A percentile compares a stretch with the other conserved stretches of the same genome.
Evolutionary conservation across 495 filamentous ascomycete species (phyloP).

Genomic region (Talaromyces trachyspermus): DNA sequence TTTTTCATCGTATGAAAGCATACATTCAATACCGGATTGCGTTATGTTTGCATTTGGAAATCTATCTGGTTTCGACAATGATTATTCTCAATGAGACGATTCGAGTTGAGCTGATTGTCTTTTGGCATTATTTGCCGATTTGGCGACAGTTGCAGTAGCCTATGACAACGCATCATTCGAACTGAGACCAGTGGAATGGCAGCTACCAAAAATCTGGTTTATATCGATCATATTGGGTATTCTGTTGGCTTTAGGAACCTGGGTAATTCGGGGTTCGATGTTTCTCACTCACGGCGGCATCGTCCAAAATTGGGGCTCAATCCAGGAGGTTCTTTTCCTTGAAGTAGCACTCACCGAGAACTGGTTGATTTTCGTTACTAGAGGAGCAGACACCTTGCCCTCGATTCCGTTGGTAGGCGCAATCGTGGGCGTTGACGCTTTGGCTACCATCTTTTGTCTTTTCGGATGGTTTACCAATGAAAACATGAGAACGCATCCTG

Average conservation of each 20-base stretch:
- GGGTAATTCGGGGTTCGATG: constrained; percentile 58
- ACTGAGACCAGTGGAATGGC: constrained; percentile 65
- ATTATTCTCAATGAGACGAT: constrained; percentile 68
- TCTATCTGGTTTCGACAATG: constrained; percentile 67
- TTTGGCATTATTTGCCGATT: constrained; percentile 67
- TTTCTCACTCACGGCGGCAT: constrained; percentile 61
- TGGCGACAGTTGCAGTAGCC: constrained; percentile 66
- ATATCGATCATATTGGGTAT: constrained; percentile 59
- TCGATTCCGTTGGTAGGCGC: constrained; percentile 60
- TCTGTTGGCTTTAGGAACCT: constrained; percentile 59
- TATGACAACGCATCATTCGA: constrained; percentile 70
- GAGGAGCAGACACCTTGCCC: constrained; percentile 57
- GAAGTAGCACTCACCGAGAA: constrained; percentile 68
- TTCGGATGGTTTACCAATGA: constrained; percentile 62
- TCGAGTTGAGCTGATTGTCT: constrained; percentile 58
- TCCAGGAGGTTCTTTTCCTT: constrained; percentile 65
- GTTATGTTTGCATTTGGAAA: constrained; percentile 65
- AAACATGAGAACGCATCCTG: constrained; percentile 36
- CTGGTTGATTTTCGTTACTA: constrained; percentile 71
- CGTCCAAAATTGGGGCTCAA: constrained; percentile 60
- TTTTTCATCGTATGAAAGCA: constrained; percentile 74
- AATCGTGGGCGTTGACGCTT: constrained; percentile 57
- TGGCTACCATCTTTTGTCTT: constrained; percentile 63
- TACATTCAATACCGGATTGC: constrained; percentile 76
- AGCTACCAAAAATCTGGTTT: constrained; percentile 70